phyloP scores from a whole-genome alignment of 768 basidiomycete genomes.

The Rhizopogon sp. region DNA sequence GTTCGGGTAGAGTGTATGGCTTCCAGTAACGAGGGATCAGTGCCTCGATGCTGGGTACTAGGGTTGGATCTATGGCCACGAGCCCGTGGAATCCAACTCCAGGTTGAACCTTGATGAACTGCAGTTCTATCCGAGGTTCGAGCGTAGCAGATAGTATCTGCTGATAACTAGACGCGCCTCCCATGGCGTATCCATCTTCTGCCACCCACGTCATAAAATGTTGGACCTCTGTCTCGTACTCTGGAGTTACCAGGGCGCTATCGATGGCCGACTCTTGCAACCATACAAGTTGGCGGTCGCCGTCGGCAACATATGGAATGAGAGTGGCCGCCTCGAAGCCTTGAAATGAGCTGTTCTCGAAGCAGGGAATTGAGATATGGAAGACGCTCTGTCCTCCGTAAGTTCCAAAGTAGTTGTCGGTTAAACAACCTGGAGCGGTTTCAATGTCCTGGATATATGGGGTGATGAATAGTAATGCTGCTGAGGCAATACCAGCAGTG shows the following conservation, averaged over 20 bases:
- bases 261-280: constrained; percentile 54
- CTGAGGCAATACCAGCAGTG: not conserved
- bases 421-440: constrained; percentile 36
- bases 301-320: constrained; percentile 15
- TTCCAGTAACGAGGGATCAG: constrained; percentile 74
- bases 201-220: constrained; percentile 29
- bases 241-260: constrained; percentile 29
- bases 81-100: constrained; percentile 41
- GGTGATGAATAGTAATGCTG: constrained; percentile 11
- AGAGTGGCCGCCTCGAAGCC: constrained; percentile 25
- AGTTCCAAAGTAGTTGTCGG: constrained; percentile 49
- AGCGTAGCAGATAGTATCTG: constrained; percentile 11
- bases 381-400: constrained; percentile 52
- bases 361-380: constrained; percentile 36
- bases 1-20: constrained; percentile 52
- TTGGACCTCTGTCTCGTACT: constrained; percentile 29
- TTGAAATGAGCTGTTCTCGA: constrained; percentile 13
- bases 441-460: constrained; percentile 15
- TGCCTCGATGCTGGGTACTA: constrained; percentile 47
- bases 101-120: constrained; percentile 35
- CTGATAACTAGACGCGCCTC: constrained; percentile 12
- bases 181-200: constrained; percentile 9
- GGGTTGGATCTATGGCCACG: constrained; percentile 38
- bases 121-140: not conserved
- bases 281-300: constrained; percentile 50